Base-by-base conservation (phyloP, 1,284 basidiomycete genomes). In the Volvariella volvacea region DNA sequence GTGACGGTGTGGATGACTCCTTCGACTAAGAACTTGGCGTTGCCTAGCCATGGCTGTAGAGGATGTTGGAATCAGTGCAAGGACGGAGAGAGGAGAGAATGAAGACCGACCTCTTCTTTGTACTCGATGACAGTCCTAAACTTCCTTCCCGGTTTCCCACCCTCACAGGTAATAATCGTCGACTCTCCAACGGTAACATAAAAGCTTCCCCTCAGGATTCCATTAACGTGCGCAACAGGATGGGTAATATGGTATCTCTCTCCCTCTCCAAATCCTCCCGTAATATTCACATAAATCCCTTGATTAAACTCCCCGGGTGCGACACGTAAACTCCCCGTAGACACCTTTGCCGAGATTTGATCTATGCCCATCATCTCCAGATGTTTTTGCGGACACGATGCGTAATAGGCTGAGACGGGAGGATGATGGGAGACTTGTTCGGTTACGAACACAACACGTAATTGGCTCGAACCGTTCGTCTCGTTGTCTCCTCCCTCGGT, bases 391-490 rank as follows among this genome's bases (percentile, higher is more conserved):
- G 90, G 89, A 59, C 88, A 92, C 9, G 66, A 57, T n/a, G 88
- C 88, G 53, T 82, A 83, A 60, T 86, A 97, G 1, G 90, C 85
- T 1, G 92, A 96, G 34, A 98, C 80, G 1, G 95, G 95, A 0
- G 95, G 96, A 57, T 99, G 95, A 66, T 99, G 95, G 7, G 91
- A 96, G 34, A 97, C 83, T 65, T 95, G 92, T 50, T 71, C 68
- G 7, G 68, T 70, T 3, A 70, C 52, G 48, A 59, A 71, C 2
- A 78, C 76, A 34, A 92, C 77, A 9, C 86, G 81, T 19, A 83
- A 65, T 30, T 69, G 70, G 7, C 20, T 22, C 10, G 17, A n/a
- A 19, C 16, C n/a, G 7, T 8, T 47, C 20, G 48, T 42, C 44
- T 36, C 46, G 48, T 50, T 31, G 38, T 37, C 44, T 17, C 43